Conservation (phyloP, 495 filamentous ascomycete genomes). For the Penicilliopsis zonata region DNA sequence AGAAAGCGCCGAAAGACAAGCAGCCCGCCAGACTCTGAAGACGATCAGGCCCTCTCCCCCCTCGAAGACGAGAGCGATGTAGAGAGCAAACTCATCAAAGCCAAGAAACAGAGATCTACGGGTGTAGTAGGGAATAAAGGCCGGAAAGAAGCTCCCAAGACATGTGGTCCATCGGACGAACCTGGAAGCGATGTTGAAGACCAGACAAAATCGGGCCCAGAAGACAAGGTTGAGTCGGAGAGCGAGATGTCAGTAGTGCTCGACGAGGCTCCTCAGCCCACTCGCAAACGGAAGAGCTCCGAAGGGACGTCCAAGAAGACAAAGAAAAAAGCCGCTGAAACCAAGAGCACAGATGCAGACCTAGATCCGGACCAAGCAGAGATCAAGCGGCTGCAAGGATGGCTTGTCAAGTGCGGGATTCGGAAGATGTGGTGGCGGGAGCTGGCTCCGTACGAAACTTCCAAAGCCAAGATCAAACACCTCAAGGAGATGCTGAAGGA, state of each 20-base stretch:
- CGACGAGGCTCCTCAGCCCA: slow-evolving; percentile 53
- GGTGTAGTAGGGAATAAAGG: slow-evolving; percentile 12
- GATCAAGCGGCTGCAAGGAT: slow-evolving; percentile 83
- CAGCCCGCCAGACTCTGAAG: slow-evolving; percentile 14
- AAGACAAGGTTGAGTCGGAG: slow-evolving; percentile 43
- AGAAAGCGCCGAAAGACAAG: slow-evolving; percentile 27
- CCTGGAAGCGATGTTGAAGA: slow-evolving; percentile 15
- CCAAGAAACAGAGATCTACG: too few species aligned
- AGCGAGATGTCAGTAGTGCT: slow-evolving; percentile 72
- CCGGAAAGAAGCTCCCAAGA: slow-evolving; percentile 14
- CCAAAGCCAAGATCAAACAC: slow-evolving; percentile 72
- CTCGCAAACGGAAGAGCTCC: slow-evolving; percentile 29
- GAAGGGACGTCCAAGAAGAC: slow-evolving; percentile 18
- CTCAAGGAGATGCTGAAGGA: slow-evolving; percentile 67
- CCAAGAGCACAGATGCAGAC: slow-evolving; percentile 33
- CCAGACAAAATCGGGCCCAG: slow-evolving; percentile 14
- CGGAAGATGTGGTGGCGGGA: slow-evolving; percentile 86
- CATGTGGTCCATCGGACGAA: slow-evolving; percentile 8
- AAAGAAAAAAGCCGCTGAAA: slow-evolving; percentile 20
- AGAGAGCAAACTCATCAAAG: slow-evolving; percentile 9
- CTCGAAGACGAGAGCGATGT: slow-evolving; percentile 1
- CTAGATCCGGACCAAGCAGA: slow-evolving; percentile 58
- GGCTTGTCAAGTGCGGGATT: slow-evolving; percentile 83
- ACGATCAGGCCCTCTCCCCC: slow-evolving; percentile 7
- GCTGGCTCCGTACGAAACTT: slow-evolving; percentile 60